Evolutionary conservation across 768 basidiomycete species (phyloP).

Genomic region (Flagelloscypha sp.): DNA sequence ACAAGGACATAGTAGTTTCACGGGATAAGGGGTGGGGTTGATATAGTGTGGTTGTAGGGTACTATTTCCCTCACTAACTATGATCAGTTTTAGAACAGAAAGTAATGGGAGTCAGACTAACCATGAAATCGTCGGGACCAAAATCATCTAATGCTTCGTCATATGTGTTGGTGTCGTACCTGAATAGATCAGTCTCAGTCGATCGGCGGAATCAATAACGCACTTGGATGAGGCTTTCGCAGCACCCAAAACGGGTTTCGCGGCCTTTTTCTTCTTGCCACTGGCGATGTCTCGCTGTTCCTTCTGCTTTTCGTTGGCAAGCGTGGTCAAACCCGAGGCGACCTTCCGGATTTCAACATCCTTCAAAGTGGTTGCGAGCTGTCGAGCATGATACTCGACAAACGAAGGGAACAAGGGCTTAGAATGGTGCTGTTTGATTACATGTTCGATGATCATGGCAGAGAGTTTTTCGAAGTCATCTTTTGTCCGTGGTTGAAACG

Average conservation of each 20-base stretch:
- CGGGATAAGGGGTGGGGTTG: no score
- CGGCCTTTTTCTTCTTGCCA: constrained; percentile 76
- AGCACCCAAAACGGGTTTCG: constrained; percentile 72
- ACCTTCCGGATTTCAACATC: constrained; percentile 91
- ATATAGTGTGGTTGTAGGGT: no score
- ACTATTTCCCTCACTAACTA: no score
- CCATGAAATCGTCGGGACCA: constrained; percentile 89
- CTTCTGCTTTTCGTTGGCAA: constrained; percentile 94
- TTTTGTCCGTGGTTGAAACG: constrained; percentile 77
- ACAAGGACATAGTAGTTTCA: no score
- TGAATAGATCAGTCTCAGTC: constrained; percentile 22
- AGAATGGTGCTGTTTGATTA: constrained; percentile 71
- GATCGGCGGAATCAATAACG: constrained; percentile 10
- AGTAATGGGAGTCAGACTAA: no score
- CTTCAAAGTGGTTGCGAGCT: constrained; percentile 67
- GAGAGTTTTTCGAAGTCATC: constrained; percentile 80
- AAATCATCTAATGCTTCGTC: constrained; percentile 91
- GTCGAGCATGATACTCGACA: constrained; percentile 75
- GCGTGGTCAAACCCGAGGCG: constrained; percentile 71
- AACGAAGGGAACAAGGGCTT: constrained; percentile 82
- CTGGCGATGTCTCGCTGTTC: constrained; percentile 78
- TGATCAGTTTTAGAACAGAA: no score
- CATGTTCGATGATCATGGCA: constrained; percentile 56
- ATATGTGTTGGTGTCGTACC: constrained; percentile 73
- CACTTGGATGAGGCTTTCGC: constrained; percentile 61